phyloP scores from a whole-genome alignment of 2,329 filamentous ascomycete genomes.

The Aureobasidium sp. region DNA sequence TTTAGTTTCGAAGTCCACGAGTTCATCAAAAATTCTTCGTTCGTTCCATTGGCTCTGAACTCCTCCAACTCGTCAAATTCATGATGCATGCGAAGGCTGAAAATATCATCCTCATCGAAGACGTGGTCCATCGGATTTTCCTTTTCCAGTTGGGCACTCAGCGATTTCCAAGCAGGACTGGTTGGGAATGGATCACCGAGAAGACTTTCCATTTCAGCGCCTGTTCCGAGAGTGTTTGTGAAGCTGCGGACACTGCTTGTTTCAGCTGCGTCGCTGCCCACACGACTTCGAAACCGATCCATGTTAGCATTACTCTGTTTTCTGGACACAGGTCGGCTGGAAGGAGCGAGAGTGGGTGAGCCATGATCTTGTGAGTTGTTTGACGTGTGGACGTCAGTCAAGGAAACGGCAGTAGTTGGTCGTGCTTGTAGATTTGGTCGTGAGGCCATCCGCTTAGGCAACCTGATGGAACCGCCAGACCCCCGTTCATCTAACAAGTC shows the following conservation, averaged over 20 bases:
- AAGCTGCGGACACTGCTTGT: slow-evolving; percentile 58
- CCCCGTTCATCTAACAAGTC: slow-evolving; percentile 22
- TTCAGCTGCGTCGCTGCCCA: slow-evolving; percentile 51
- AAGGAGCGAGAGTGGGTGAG: slow-evolving; percentile 19
- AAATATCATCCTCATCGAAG: slow-evolving; percentile 41
- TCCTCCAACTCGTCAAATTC: slow-evolving; percentile 73
- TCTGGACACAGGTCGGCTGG: slow-evolving; percentile 27
- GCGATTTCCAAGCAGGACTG: slow-evolving; percentile 57
- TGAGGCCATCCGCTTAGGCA: slow-evolving; percentile 25
- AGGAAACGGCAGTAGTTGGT: slow-evolving; percentile 76
- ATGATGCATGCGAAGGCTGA: slow-evolving; percentile 57
- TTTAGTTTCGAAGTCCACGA: slow-evolving; percentile 90
- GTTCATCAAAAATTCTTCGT: slow-evolving; percentile 50
- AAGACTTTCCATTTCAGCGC: slow-evolving; percentile 71
- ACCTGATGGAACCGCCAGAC: slow-evolving; percentile 22
- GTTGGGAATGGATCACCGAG: slow-evolving; percentile 59
- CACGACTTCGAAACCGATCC: slow-evolving; percentile 35
- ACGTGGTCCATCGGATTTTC: slow-evolving; percentile 37
- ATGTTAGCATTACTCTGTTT: slow-evolving; percentile 30
- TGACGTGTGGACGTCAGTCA: slow-evolving; percentile 65
- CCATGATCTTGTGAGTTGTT: slow-evolving; percentile 56
- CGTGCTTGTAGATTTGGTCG: slow-evolving; percentile 45
- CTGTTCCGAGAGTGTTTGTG: slow-evolving; percentile 52
- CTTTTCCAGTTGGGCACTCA: slow-evolving; percentile 52
- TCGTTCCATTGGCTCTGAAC: slow-evolving; percentile 42